Evolutionary conservation across 768 basidiomycete species (phyloP), one percentile per base, ranked within the genome.

Genomic region (Russula dissimulans): DNA sequence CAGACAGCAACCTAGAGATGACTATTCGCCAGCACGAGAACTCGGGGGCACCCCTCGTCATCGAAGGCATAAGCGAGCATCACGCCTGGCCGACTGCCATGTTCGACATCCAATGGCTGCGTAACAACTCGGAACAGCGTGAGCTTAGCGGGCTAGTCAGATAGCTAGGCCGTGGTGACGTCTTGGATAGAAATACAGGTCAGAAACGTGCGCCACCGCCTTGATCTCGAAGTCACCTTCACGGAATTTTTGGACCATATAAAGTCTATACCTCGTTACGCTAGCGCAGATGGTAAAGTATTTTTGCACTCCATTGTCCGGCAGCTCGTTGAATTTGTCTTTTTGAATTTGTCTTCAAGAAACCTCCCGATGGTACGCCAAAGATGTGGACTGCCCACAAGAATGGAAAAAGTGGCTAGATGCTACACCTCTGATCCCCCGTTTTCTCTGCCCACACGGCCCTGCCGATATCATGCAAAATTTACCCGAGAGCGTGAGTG

Each of bases 311-410:
- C 32, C 55, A 10, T 31, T 45, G 57, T 44, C 36, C 17, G 9
- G 18, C 22, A 36, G 47, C 15, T 59, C 50, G 34, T 49, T 60
- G 34, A 39, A 59, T 43, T 44, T 39, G n/a, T 50, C 36, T 29
- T 58, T n/a, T n/a, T n/a, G n/a, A 39, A 60, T 43, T 42, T 39
- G n/a, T 50, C 36, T 29, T 58, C 15, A 64, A 88, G 86, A 87
- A 65, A 66, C 69, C 10, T 79, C 83, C 67, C 75, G 87, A 32
- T 74, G 84, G 9, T 92, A 93, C 66, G 89, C 87, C 22, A 92
- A 92, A 67, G 91, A 93, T 67, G 78, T 79, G 1, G 75, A 79
- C 11, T 91, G 89, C 69, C 91, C 91, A 0, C 34, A 67, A 43
- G 67, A 71, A 66, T 93, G 89, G 88, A 75, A 75, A 22, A 57